Conservation (phyloP, 2,329 filamentous ascomycete species). For the Monilinia fructicola region DNA sequence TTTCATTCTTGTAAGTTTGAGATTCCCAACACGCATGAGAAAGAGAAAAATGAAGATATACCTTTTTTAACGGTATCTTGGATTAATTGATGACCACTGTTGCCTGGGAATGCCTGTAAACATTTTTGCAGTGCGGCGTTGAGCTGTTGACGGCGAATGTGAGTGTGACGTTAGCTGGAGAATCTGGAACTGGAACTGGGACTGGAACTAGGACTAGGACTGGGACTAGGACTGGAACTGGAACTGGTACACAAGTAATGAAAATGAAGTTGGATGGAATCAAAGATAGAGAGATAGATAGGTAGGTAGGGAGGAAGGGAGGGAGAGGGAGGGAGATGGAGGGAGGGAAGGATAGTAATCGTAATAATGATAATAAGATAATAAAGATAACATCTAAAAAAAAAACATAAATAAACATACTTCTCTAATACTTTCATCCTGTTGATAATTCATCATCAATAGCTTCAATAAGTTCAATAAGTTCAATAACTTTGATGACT, state of each 20-base stretch:
- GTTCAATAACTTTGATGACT: not conserved
- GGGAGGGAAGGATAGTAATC: no score
- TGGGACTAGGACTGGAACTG: no score
- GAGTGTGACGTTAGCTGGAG: not conserved
- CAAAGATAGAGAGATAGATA: no score
- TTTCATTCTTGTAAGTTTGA: not conserved
- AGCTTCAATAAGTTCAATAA: not conserved
- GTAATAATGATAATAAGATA: no score
- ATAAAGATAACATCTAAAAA: not conserved
- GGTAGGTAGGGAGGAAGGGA: no score
- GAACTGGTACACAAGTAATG: not conserved
- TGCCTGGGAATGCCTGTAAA: slow-evolving; percentile 19
- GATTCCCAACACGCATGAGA: not conserved
- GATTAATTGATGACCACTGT: slow-evolving; percentile 21
- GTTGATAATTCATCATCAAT: slow-evolving; percentile 22
- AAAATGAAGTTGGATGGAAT: no score
- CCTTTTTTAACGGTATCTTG: slow-evolving; percentile 22
- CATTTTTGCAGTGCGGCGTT: slow-evolving; percentile 22
- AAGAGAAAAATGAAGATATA: not conserved
- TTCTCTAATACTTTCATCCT: slow-evolving; percentile 19
- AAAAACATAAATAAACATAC: slow-evolving; percentile 4
- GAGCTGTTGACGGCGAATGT: not conserved
- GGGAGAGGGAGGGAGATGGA: no score
- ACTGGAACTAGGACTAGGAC: not conserved
- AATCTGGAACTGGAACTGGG: not conserved